Percentiles rank a stretch among this genome's conserved stretches.
Conservation (phyloP, 2,329 filamentous ascomycete species). For the Hypoxylon sp. region DNA sequence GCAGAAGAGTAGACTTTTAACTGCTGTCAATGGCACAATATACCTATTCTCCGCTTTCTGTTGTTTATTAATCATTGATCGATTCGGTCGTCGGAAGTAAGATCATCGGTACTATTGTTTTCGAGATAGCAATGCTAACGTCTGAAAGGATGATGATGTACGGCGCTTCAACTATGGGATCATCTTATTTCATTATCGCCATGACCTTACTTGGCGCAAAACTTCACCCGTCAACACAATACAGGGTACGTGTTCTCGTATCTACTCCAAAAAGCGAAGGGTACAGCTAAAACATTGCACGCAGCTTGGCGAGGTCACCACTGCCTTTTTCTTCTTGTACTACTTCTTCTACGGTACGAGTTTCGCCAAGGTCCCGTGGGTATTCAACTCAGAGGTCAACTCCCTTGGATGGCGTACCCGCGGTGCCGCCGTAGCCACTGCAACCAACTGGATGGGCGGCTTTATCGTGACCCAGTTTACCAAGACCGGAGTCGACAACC, state of each 20-base stretch:
- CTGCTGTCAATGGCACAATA: constrained; percentile 61
- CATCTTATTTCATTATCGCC: constrained; percentile 22
- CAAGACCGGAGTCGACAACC: constrained; percentile 54
- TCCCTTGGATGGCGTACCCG: constrained; percentile 55
- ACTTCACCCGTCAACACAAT: background rate
- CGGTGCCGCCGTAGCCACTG: constrained; percentile 57
- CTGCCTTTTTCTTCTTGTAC: constrained; percentile 49
- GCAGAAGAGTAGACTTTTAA: constrained; percentile 63
- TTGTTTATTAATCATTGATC: constrained; percentile 54
- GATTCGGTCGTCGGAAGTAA: constrained; percentile 53
- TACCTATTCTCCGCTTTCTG: constrained; percentile 53
- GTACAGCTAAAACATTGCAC: background rate
- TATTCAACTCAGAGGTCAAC: constrained; percentile 57
- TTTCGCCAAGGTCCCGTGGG: constrained; percentile 45
- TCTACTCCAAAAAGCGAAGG: background rate
- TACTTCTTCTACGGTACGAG: constrained; percentile 4
- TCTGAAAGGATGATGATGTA: constrained; percentile 24
- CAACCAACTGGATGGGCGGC: constrained; percentile 57
- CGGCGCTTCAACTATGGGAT: constrained; percentile 52
- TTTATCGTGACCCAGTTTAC: constrained; percentile 59
- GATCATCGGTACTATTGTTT: constrained; percentile 1
- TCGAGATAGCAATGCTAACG: background rate
- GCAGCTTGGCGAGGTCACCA: background rate
- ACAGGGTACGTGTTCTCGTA: background rate
- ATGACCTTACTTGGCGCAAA: constrained; percentile 4